phyloP scores from a whole-genome alignment of 2,329 filamentous ascomycete genomes.

The Fusarium sp. region DNA sequence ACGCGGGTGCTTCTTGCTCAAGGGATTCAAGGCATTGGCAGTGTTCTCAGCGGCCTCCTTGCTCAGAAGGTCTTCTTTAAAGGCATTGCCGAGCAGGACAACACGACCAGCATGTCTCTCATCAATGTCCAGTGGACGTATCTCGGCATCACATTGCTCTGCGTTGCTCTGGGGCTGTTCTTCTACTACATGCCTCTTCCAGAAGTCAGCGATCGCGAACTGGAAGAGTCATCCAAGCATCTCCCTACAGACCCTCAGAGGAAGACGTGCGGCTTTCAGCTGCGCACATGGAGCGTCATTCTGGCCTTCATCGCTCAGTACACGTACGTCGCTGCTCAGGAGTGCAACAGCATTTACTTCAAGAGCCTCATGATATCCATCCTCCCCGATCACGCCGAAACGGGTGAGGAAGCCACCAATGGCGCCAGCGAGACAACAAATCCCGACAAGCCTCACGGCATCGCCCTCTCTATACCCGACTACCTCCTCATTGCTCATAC shows the following conservation, averaged over 20 bases:
- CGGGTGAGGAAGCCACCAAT: constrained; percentile 32
- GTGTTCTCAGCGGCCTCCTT: constrained; percentile 76
- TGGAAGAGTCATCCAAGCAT: constrained; percentile 59
- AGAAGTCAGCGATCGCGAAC: constrained; percentile 67
- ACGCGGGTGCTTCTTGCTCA: constrained; percentile 81
- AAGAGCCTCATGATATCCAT: constrained; percentile 59
- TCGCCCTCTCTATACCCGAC: constrained; percentile 67
- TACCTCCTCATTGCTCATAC: constrained; percentile 79
- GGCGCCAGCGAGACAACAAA: constrained; percentile 44
- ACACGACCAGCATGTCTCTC: constrained; percentile 58
- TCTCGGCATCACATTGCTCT: constrained; percentile 80
- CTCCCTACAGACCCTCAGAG: constrained; percentile 63
- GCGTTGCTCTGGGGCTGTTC: constrained; percentile 74
- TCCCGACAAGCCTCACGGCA: constrained; percentile 53
- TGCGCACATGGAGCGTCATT: constrained; percentile 68
- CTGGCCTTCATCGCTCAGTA: constrained; percentile 82
- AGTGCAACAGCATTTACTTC: constrained; percentile 71
- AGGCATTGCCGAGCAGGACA: constrained; percentile 56
- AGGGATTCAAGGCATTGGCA: constrained; percentile 79
- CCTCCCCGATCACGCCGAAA: constrained; percentile 43
- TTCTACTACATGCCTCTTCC: constrained; percentile 76
- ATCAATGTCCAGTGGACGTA: constrained; percentile 88
- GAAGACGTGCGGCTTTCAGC: constrained; percentile 61
- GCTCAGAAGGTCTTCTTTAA: constrained; percentile 81
- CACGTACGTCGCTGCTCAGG: constrained; percentile 81